phyloP scores from a whole-genome alignment of 1,284 basidiomycete species.

The Tylopilus sp. region DNA sequence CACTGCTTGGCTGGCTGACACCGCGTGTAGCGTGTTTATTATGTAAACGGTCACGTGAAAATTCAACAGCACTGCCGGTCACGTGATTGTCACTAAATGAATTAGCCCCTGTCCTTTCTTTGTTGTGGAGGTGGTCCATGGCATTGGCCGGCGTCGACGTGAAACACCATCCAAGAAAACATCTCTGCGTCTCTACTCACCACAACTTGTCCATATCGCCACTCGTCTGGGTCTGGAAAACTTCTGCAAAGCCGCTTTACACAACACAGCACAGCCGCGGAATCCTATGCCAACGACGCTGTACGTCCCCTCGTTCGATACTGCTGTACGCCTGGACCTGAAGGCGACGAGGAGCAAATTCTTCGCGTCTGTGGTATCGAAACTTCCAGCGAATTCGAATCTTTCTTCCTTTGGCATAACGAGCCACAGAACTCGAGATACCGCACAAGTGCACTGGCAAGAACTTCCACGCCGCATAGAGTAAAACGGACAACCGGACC shows the following conservation, averaged over 20 bases:
- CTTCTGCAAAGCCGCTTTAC: neutral
- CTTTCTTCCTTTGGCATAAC: neutral
- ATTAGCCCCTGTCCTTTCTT: slow-evolving; percentile 22
- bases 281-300: neutral
- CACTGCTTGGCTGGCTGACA: slow-evolving; percentile 21
- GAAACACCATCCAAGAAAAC: neutral
- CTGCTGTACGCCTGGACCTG: neutral
- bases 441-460: neutral
- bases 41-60: slow-evolving; percentile 32
- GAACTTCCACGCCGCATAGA: neutral
- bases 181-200: too few relatives aligned
- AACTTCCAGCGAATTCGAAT: neutral
- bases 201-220: neutral
- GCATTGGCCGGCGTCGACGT: slow-evolving; percentile 13
- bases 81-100: slow-evolving; percentile 19
- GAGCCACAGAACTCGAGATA: neutral
- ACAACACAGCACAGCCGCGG: neutral
- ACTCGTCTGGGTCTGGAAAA: neutral
- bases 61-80: slow-evolving; percentile 22
- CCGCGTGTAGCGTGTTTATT: slow-evolving; percentile 30
- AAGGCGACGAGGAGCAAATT: neutral
- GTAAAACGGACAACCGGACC: neutral
- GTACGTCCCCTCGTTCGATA: neutral
- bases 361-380: neutral
- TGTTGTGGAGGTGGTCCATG: too few relatives aligned